Conservation (phyloP, 169 alveolate species). For the Plasmodium berghei region DNA sequence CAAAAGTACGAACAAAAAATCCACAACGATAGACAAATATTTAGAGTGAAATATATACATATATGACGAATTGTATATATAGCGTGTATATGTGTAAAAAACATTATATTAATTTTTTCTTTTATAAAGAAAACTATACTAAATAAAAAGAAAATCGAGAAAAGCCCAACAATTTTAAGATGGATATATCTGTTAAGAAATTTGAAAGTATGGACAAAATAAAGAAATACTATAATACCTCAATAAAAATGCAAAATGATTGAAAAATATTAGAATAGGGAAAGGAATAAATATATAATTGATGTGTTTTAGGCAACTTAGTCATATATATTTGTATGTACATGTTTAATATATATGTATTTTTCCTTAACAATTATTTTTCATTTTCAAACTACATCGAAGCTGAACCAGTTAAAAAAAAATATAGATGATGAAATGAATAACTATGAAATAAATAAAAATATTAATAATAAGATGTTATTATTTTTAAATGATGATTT, state of each 20-base stretch:
- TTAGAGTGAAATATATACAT: not conserved
- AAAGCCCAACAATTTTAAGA: constrained; percentile 30
- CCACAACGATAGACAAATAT: not conserved
- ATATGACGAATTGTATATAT: not conserved
- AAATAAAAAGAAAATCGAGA: constrained; percentile 27
- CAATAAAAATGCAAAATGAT: not conserved
- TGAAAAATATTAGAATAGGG: not conserved
- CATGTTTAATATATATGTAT: not conserved
- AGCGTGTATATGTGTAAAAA: not conserved
- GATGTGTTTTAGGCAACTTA: no score
- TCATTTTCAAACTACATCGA: not conserved
- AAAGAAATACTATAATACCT: not conserved
- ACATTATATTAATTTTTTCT: not conserved
- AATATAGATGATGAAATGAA: constrained; percentile 44
- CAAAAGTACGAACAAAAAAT: not conserved
- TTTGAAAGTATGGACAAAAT: constrained; percentile 13
- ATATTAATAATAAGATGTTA: constrained; percentile 45
- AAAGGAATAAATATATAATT: not conserved
- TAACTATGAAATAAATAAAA: constrained; percentile 59
- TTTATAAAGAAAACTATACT: constrained; percentile 9
- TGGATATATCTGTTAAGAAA: constrained; percentile 49
- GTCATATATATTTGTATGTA: not conserved
- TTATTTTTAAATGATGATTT: constrained; percentile 40
- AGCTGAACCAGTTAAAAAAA: constrained; percentile 57
- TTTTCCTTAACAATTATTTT: not conserved